Base-by-base conservation (phyloP, 768 basidiomycete species). In the Clavulina sp. region DNA sequence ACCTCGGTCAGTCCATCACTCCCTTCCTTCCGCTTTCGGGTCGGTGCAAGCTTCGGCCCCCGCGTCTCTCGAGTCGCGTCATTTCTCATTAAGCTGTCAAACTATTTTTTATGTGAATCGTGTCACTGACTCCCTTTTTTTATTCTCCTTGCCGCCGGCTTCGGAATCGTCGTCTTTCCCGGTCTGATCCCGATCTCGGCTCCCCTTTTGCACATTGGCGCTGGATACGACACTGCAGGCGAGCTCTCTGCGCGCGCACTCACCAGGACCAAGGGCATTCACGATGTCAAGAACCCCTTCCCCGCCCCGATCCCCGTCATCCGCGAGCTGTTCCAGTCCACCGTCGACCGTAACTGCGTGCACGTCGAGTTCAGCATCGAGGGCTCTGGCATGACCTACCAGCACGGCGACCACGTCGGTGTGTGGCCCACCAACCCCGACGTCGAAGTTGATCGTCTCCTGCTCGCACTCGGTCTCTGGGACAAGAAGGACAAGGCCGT, bases 221-320 rank as follows among this genome's bases (percentile, higher is more conserved):
- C n/a, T n/a, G n/a, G n/a, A n/a, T n/a, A n/a, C n/a, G n/a, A 46
- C 13, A 26, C 9, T 38, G 5, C 54, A 87, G 84, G 92, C 60
- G 93, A 99, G 74, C 77, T 93, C 33, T 96, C 93, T 32, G 86
- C 89, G 49, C 83, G 93, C 60, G 92, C 91, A 48, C 75, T 99
- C 50, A 83, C 87, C 16, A 81, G 78, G 63, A 86, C 91, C 38
- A 88, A 89, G 63, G 95, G 95, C 50, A 92, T 95, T 54, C 89
- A 93, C 62, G 95, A 97, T 61, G 84, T 86, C 46, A 99, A 97
- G 75, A 97, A 99, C 68, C 93, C 95, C 1, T 96, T 78, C 63
- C 75, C 91, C 3, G 82, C 93, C 3, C 84, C 91, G 16, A 78
- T 97, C 60, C 62, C 70, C 30, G 68, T 71, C 38, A 73, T 84